Conservation (phyloP, 768 basidiomycete genomes). For the Boletus vinaceobasis region DNA sequence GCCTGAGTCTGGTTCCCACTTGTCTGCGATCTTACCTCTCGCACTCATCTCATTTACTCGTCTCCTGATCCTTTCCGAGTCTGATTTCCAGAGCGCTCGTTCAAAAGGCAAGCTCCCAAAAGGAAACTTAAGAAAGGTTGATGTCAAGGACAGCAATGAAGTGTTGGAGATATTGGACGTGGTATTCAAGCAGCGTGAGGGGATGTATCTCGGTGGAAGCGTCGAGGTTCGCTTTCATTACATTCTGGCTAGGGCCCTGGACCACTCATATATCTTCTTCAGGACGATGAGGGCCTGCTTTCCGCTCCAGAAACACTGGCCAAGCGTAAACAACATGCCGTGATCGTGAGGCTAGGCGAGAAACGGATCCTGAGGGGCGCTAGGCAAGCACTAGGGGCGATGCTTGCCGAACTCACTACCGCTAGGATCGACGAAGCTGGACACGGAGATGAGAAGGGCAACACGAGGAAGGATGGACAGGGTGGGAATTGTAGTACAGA, state of each 20-base stretch:
- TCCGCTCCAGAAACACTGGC: conserved; percentile 24
- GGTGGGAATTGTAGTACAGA: not conserved
- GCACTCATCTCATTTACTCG: conserved; percentile 65
- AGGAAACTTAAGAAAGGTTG: conserved; percentile 39
- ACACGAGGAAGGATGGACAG: not conserved
- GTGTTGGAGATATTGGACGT: conserved; percentile 46
- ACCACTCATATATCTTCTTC: conserved; percentile 2
- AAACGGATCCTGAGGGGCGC: conserved; percentile 56
- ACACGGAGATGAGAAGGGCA: not conserved
- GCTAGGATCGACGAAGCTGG: not conserved
- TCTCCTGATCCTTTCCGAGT: conserved; percentile 52
- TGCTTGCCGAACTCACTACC: conserved; percentile 3
- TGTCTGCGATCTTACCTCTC: conserved; percentile 51
- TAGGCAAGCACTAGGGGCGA: conserved; percentile 13
- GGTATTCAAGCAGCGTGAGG: conserved; percentile 46
- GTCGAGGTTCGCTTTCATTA: conserved; percentile 40
- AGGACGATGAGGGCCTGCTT: conserved; percentile 52
- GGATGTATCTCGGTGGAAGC: conserved; percentile 37
- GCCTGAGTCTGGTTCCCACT: conserved; percentile 44
- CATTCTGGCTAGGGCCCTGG: not conserved
- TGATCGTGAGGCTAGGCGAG: conserved; percentile 76
- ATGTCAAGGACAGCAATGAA: conserved; percentile 10
- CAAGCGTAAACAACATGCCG: conserved; percentile 54
- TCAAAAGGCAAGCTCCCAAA: conserved; percentile 73
- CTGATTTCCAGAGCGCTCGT: conserved; percentile 58